Conservation (phyloP, 257 asterid species). For the Solanum pimpinellifolium region DNA sequence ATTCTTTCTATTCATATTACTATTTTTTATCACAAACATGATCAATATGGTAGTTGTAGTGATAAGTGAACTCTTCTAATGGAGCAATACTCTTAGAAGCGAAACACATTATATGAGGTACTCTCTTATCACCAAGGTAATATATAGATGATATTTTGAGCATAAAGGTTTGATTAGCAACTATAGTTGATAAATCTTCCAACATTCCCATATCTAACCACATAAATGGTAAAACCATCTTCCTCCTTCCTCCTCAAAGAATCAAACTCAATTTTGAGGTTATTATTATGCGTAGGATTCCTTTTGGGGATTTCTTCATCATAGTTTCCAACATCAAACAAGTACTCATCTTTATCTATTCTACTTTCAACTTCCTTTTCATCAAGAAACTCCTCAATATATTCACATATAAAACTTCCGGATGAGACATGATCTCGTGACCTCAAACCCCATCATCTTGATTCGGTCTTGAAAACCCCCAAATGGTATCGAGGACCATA, state of each 20-base stretch:
- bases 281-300: neutral
- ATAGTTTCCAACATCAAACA: neutral
- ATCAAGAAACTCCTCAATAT: too few species aligned
- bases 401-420: neutral
- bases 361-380: neutral
- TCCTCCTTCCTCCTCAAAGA: neutral
- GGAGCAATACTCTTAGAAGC: conserved; percentile 35
- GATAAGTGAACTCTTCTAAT: conserved; percentile 7
- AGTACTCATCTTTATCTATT: conserved; percentile 1
- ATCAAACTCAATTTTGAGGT: neutral
- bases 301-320: neutral
- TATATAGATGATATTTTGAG: conserved; percentile 24
- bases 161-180: conserved; percentile 27
- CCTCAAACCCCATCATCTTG: neutral
- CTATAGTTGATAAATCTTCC: conserved; percentile 40
- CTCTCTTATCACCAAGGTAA: conserved; percentile 19
- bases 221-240: conserved; percentile 18
- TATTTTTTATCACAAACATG: conserved; percentile 5
- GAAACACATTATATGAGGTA: conserved; percentile 45
- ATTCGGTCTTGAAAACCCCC: neutral
- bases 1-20: conserved; percentile 7
- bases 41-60: neutral
- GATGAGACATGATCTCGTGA: neutral
- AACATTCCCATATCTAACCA: conserved; percentile 30
- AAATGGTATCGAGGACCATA: neutral